These are phyloP conservation scores for Buxus sempervirens DNA, from an alignment of 164 flowering plant genomes.

Conservation along the genomic window DNA sequence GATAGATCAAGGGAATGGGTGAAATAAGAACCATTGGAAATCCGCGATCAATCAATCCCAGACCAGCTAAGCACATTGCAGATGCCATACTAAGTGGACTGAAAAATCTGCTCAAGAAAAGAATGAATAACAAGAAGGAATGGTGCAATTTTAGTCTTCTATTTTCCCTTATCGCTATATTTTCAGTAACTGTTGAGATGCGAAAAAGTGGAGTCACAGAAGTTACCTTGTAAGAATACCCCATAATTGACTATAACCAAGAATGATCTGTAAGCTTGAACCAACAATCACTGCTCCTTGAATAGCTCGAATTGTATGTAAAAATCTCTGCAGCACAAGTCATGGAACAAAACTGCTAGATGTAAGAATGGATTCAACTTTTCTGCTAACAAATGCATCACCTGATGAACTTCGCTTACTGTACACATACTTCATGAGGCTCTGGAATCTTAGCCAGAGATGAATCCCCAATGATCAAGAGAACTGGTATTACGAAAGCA, in stretches of 20 bases:
- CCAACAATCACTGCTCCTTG: constrained; percentile 20
- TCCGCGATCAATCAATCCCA: constrained; percentile 12
- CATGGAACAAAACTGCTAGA: constrained; percentile 1
- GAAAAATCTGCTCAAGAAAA: constrained; percentile 10
- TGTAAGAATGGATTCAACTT: not conserved
- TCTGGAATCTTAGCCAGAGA: constrained; percentile 18
- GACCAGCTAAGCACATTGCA: constrained; percentile 17
- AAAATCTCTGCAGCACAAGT: constrained; percentile 10
- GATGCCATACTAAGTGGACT: constrained; percentile 17
- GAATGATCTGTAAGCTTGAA: constrained; percentile 18
- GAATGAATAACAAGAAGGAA: not conserved
- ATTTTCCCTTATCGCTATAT: too few species aligned
- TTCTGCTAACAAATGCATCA: not conserved
- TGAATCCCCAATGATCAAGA: constrained; percentile 19
- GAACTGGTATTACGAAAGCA: constrained; percentile 50
- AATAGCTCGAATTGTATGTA: constrained; percentile 16
- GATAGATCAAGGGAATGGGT: not conserved
- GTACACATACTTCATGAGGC: constrained; percentile 42
- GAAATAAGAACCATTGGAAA: constrained; percentile 13
- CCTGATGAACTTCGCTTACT: not conserved
- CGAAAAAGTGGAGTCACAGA: too few species aligned
- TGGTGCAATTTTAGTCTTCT: not conserved
- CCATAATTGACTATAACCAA: constrained; percentile 19
- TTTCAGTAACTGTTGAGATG: not conserved
- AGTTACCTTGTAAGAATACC: constrained; percentile 13